phyloP scores from a whole-genome alignment of 495 filamentous ascomycete species.

The Ascobolus immersus region DNA sequence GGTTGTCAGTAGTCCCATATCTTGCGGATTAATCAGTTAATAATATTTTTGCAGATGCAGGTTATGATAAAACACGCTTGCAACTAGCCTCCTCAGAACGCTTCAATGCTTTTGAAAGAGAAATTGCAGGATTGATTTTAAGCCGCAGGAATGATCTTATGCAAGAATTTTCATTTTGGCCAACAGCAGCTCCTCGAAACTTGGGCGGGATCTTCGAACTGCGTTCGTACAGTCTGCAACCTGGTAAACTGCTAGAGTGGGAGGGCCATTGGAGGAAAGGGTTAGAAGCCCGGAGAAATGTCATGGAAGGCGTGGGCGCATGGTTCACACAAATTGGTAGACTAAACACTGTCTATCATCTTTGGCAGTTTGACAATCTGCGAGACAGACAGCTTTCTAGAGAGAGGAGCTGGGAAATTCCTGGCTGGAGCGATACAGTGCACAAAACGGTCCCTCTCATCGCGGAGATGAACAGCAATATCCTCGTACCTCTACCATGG shows the following conservation, averaged over 20 bases:
- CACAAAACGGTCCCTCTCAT: conserved; percentile 97
- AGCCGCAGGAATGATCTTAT: conserved; percentile 74
- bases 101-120: conserved; percentile 53
- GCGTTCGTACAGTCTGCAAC: conserved; percentile 86
- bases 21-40: background rate
- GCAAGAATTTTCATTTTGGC: conserved; percentile 99
- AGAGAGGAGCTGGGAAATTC: conserved; percentile 84
- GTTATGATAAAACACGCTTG: conserved; percentile 79
- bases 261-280: conserved; percentile 95
- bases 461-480: conserved; percentile 80
- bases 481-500: conserved; percentile 89
- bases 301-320: conserved; percentile 95
- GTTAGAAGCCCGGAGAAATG: conserved; percentile 64
- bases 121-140: conserved; percentile 55
- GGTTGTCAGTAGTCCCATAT: conserved; percentile 29
- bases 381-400: conserved; percentile 76
- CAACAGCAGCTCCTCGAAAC: conserved; percentile 66
- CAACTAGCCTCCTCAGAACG: conserved; percentile 54
- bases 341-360: conserved; percentile 87
- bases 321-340: conserved; percentile 99
- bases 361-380: conserved; percentile 95
- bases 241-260: conserved; percentile 90
- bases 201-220: conserved; percentile 90
- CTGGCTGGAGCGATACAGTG: conserved; percentile 93
- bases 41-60: conserved; percentile 23